Evolutionary conservation across 2,329 filamentous ascomycete genomes (phyloP).

Genomic region (Metarhizium robertsii): DNA sequence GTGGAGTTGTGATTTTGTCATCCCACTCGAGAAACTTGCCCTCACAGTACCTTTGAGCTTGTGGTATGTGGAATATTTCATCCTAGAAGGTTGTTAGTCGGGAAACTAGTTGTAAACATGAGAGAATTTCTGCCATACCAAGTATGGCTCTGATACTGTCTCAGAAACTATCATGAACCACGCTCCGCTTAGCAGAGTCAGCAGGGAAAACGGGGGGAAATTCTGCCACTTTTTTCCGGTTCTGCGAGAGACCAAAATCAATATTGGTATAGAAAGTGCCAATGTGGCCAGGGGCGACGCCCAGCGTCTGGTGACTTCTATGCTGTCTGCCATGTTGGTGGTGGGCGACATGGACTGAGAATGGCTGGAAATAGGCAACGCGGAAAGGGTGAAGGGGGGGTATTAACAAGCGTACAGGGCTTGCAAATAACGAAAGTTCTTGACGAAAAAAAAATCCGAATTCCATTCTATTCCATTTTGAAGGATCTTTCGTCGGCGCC

Average conservation of each 20-base stretch:
- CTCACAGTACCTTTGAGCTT: slow-evolving; percentile 79
- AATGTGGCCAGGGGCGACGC: slow-evolving; percentile 2
- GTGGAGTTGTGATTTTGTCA: slow-evolving; percentile 93
- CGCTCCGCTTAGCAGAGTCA: slow-evolving; percentile 12
- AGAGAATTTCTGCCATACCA: slow-evolving; percentile 28
- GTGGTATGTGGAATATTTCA: slow-evolving; percentile 81
- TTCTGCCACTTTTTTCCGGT: neutral
- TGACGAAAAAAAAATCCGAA: too few relatives aligned
- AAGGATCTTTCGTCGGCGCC: neutral
- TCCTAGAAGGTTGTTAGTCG: slow-evolving; percentile 44
- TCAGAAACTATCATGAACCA: slow-evolving; percentile 16
- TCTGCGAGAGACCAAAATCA: slow-evolving; percentile 2
- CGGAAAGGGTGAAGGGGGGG: neutral
- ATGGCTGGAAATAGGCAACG: neutral
- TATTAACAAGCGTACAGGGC: neutral
- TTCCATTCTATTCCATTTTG: neutral
- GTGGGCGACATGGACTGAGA: neutral
- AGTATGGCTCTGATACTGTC: slow-evolving; percentile 42
- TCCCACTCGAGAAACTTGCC: slow-evolving; percentile 76
- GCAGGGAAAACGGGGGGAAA: neutral
- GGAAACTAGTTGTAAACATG: neutral
- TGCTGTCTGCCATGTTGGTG: slow-evolving; percentile 1
- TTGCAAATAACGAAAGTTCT: neutral
- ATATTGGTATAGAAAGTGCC: slow-evolving; percentile 3
- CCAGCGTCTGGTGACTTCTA: neutral